Percentiles rank a stretch among this genome's conserved stretches.
Conservation (phyloP, 2,329 filamentous ascomycete genomes). For the Colletotrichum camelliae region DNA sequence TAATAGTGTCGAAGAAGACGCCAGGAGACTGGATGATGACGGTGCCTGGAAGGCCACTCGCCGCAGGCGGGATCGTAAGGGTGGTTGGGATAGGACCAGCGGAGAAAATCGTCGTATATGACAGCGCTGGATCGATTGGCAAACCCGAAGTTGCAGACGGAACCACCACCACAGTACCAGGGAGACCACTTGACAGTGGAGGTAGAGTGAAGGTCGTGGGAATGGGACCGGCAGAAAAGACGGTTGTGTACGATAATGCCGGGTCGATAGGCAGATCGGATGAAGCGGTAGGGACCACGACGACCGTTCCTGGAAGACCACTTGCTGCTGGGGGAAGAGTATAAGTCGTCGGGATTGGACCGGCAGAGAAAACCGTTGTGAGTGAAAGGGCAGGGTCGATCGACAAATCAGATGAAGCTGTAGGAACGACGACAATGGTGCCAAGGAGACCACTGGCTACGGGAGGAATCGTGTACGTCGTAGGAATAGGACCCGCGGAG, state of each 20-base stretch:
- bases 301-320: background rate
- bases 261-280: background rate
- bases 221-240: background rate
- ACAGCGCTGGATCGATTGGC: background rate
- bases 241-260: background rate
- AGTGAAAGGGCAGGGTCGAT: background rate
- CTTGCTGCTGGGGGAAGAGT: background rate
- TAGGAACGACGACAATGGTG: background rate
- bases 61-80: background rate
- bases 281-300: background rate
- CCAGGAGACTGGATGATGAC: background rate
- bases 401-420: background rate
- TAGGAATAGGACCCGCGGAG: background rate
- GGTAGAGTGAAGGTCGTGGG: background rate
- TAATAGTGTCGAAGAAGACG: background rate
- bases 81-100: background rate
- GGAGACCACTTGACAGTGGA: background rate
- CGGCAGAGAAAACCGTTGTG: background rate
- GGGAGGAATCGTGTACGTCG: background rate
- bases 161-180: background rate
- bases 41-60: background rate
- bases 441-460: background rate
- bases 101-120: background rate
- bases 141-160: background rate
- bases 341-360: background rate